Evolutionary conservation across 441 rosid species (phyloP), one percentile per base, ranked within the genome.

Genomic region (Dalechampia spathulata): DNA sequence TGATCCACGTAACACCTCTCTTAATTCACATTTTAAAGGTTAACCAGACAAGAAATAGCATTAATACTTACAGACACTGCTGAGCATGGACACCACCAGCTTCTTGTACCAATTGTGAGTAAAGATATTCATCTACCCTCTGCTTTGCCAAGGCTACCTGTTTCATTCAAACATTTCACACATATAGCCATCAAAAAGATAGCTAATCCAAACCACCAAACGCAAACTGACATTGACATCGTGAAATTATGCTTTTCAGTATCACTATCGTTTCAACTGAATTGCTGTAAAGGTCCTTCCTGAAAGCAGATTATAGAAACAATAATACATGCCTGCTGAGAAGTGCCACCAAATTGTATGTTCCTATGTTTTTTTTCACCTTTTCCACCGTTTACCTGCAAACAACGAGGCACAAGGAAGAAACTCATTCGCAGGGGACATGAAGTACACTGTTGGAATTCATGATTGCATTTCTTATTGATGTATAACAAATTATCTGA

Each of bases 61-160:
- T n/a, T n/a, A 22, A 21, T 32, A 26, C 57, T 68, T 60, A 75
- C 69, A 36, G 46, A 12, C 62, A 43, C 55, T 62, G 73, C 62
- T 75, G 72, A 51, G 72, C 62, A 34, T 45, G 63, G 26, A 23
- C 55, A 38, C 25, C 47, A 44, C 72, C 77, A 30, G 72, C 62
- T 66, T 75, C 63, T 61, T 77, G 85, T 44, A 73, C 65, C 69
- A 77, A 52, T 63, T 81, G 87, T 46, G 82, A 76, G 62, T 70
- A 77, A 39, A 81, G 72, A 77, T 76, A 78, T 52, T 81, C 90
- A 49, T 81, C 87, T 21, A 81, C 83, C 61, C 74, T 69, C 69
- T 77, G 85, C 65, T 81, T 83, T 53, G 90, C 87, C 65, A 83
- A 57, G 19, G 87, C 87, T 21, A 83, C 85, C 85, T 78, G 65